These are phyloP conservation scores for Pythium oligandrum DNA, from an alignment of 352 stramenopile genomes.

Conservation along the genomic window DNA sequence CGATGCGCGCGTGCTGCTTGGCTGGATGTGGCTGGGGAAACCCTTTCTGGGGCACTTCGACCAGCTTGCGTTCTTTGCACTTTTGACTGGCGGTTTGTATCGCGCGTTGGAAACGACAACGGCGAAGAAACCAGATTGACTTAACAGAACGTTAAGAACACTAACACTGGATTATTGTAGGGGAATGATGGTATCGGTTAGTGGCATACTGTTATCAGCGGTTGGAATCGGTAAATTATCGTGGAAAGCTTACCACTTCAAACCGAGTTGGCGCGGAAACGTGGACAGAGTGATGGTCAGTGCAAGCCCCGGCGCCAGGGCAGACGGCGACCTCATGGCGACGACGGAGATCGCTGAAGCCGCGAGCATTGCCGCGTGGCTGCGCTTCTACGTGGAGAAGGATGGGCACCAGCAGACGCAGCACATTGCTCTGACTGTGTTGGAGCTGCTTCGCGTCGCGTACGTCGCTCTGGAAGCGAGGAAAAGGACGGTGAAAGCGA, in stretches of 20 bases:
- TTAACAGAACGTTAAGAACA: too few relatives aligned
- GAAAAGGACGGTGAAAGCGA: too few relatives aligned
- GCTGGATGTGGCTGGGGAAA: too few relatives aligned
- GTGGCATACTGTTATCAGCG: too few relatives aligned
- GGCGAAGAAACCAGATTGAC: too few relatives aligned
- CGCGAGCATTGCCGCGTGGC: slow-evolving; percentile 26
- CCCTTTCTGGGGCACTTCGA: too few relatives aligned
- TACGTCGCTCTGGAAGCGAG: slow-evolving; percentile 7
- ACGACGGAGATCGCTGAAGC: slow-evolving; percentile 2
- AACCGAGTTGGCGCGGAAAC: slow-evolving; percentile 16
- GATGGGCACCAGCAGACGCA: slow-evolving; percentile 8
- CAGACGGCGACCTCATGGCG: background rate
- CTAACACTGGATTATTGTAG: too few relatives aligned
- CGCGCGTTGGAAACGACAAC: too few relatives aligned
- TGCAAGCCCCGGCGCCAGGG: background rate
- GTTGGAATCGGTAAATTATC: too few relatives aligned
- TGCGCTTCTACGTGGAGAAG: slow-evolving; percentile 15
- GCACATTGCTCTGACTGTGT: slow-evolving; percentile 15
- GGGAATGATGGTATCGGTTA: background rate
- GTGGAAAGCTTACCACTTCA: slow-evolving; percentile 13
- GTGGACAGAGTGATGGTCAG: slow-evolving; percentile 17
- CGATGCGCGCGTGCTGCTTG: too few relatives aligned
- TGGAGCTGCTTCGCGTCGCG: slow-evolving; percentile 20
- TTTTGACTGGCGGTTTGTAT: too few relatives aligned
- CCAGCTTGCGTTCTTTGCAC: too few relatives aligned